Percentiles rank a stretch among this genome's conserved stretches.
Conservation (phyloP, 495 filamentous ascomycete genomes). For the Penicillium cosmopolitanum region DNA sequence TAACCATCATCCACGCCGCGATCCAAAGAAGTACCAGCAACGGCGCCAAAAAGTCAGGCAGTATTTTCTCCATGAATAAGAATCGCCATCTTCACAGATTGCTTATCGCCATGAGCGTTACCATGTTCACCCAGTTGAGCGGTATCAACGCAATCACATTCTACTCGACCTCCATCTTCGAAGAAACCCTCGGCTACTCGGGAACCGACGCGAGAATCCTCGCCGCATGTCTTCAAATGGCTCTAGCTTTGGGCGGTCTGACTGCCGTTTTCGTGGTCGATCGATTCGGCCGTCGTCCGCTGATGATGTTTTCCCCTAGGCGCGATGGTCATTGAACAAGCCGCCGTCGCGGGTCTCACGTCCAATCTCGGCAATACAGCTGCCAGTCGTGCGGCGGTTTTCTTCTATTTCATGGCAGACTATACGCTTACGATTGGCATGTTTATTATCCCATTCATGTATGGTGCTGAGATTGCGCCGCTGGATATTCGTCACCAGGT, state of each 20-base stretch:
- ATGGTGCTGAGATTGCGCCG: conserved; percentile 66
- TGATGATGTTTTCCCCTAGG: conserved; percentile 64
- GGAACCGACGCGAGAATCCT: conserved; percentile 19
- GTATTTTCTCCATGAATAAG: conserved; percentile 30
- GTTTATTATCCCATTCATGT: conserved; percentile 66
- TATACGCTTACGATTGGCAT: conserved; percentile 67
- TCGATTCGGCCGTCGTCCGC: conserved; percentile 32
- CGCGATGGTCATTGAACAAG: conserved; percentile 62
- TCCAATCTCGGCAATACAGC: conserved; percentile 29
- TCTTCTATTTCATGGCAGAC: conserved; percentile 64
- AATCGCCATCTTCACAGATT: conserved; percentile 27
- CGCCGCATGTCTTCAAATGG: conserved; percentile 24
- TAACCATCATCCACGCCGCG: conserved; percentile 64
- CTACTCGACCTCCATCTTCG: conserved; percentile 26
- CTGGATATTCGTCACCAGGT: conserved; percentile 63
- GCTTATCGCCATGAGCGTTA: conserved; percentile 19
- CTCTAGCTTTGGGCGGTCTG: conserved; percentile 21
- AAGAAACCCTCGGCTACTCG: conserved; percentile 18
- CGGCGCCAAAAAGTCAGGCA: conserved; percentile 11
- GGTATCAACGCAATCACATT: conserved; percentile 29
- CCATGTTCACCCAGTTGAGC: conserved; percentile 24
- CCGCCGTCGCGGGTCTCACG: conserved; percentile 50
- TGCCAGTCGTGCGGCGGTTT: conserved; percentile 36
- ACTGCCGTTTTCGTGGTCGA: conserved; percentile 25
- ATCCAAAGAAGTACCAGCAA: conserved; percentile 60